Evolutionary conservation across 2,329 filamentous ascomycete species (phyloP), one percentile per base, ranked within the genome.

Genomic region (Colletotrichum somersetense): DNA sequence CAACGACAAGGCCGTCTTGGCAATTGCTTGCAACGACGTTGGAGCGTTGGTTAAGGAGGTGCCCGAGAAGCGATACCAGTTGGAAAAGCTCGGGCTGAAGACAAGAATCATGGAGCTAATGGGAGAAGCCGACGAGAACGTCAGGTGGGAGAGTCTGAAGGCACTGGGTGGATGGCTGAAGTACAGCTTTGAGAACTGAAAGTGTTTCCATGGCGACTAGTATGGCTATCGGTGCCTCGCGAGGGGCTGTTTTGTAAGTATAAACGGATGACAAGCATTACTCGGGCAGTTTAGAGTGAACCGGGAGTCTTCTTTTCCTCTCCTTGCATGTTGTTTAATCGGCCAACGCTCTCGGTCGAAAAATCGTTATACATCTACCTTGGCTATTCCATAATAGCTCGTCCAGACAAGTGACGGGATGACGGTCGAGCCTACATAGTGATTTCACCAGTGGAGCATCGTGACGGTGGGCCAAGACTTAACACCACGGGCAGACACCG

Each of bases 11-110:
- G 93, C 96, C 78, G 95, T 97, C 30, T 85, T 98, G 75, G 95
- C 95, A 2, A 96, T 97, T 83, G 95, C 93, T 26, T 97, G 95
- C 83, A 97, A 97, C 80, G 95, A 98, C 79, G 89, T 98, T 26
- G 95, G 94, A n/a, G 91, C 87, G 74, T 84, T 98, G 73, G 95
- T 98, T 61, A 95, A 93, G 82, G 93, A 97, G 81, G 93, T 96
- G 66, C 95, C 95, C 0, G 95, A 97, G 84, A 93, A 92, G 84
- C 87, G 95, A 78, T 85, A 87, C 71, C 89, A 92, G 80, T 86
- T 97, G 76, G 95, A 98, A 85, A 95, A 91, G 83, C 82, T 95
- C 55, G 94, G 94, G 0, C 83, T 98, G 74, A 98, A 98, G 88
- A 89, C 89, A 23, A 88, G 94, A 75, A 92, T 97, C 73, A 97